Evolutionary conservation across 768 basidiomycete genomes (phyloP), one percentile per base, ranked within the genome.

Genomic region (Pleurotus eryngii): DNA sequence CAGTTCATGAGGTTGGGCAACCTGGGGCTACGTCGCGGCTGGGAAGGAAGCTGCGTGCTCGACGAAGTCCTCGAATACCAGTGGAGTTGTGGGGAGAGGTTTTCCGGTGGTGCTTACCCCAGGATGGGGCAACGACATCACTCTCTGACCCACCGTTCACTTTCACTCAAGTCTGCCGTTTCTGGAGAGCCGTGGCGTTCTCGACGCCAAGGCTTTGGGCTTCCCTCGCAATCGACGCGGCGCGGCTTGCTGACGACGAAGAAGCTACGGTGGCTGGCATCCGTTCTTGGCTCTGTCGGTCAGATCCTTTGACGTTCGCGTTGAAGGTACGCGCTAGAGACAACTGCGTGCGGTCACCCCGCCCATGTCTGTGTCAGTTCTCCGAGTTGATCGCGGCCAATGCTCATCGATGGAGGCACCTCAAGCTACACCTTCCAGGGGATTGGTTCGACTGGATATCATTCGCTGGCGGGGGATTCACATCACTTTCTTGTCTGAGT

Each of bases 1-100:
- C 30, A 9, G 11, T 8, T 9, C 30, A 45, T 22, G 42, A 45
- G n/a, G 42, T 17, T 45, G 42, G 12, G 20, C 42, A n/a, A 6
- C 12, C 14, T 14, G n/a, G 24, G 17, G 20, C 24, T 20, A 20
- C 46, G 24, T 24, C 7, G 15, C 22, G 8, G 20, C 37, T n/a
- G 40, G 22, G 42, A 18, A n/a, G 38, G 15, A 42, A 40, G 22
- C 51, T 20, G 51, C 17, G 26, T 35, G 15, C 49, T 27, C 15
- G 15, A n/a, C 1, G 11, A 20, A 27, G 39, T 37, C 27, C 17
- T 8, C 22, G 56, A 17, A 30, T 57, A 27, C 48, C 56, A 18
- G 43, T 46, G 9, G 55, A 56, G 45, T 46, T 56, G 22, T 56
- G 55, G 55, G 27, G 35, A 37, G 43, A 56, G 18, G n/a, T 56